Base-by-base conservation (phyloP, 2,329 filamentous ascomycete species). In the Xylariaceae sp. region DNA sequence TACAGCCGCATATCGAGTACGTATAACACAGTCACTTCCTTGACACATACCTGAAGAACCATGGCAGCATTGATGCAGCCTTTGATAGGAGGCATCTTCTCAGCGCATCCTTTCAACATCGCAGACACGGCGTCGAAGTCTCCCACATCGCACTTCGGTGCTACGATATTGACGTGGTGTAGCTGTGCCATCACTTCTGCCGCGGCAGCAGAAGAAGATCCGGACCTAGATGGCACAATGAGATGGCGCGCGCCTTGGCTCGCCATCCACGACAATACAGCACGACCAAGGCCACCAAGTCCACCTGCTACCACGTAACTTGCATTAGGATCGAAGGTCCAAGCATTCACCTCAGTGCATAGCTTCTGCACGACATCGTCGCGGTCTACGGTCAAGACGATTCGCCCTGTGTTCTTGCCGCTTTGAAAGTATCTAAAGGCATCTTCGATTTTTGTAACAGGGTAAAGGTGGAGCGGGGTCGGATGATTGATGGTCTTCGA, bases 11-110 rank as follows among this genome's bases (percentile, higher is more conserved):
- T 28, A 28, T 28, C 22, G 22, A 7, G 7, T 28, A 28, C 22
- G 7, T 28, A 28, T 7, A 28, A 28, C 22, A 28, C 22, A 28
- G 7, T 28, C 22, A 28, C 22, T 28, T 28, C 22, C 7, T 28
- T 28, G 22, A 28, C 22, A 28, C 22, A 28, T 28, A 28, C 64
- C 53, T 65, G 55, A 10, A 72, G 61, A 1, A 76, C 71, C 72
- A 77, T 75, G 2, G 72, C 69, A 4, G 65, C 64, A 42, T 77
- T 73, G 39, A 78, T 64, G 14, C 76, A 66, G 10, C 75, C 75
- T 34, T 64, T 62, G 19, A 77, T 66, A 1, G 73, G 71, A 3
- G 60, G 58, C 58, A 63, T 62, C 6, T 40, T 39, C 28, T 42
- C 47, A 36, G 49, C 60, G 13, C 58, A 55, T n/a, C 57, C 45